Percentiles rank a stretch among this genome's conserved stretches.
Evolutionary conservation across 495 filamentous ascomycete genomes (phyloP).

Genomic region (Tuber microsphaerosporum): DNA sequence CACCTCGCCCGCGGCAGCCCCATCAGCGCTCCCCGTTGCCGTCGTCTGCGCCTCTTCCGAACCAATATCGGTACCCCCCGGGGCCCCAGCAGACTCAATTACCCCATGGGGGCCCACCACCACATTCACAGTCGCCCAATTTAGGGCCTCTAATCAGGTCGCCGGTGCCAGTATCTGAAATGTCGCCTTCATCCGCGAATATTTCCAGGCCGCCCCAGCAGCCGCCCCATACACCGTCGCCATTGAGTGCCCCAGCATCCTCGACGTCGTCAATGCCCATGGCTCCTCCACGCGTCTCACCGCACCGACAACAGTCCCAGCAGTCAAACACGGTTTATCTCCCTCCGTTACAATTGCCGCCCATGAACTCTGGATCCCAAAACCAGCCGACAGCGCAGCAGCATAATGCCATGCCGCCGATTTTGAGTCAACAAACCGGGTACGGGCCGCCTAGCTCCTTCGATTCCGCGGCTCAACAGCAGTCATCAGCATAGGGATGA

Average conservation of each 20-base stretch:
- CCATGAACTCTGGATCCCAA: slow-evolving; percentile 37
- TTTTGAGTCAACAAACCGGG: slow-evolving; percentile 36
- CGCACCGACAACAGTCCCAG: slow-evolving; percentile 31
- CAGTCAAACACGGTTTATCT: slow-evolving; percentile 31
- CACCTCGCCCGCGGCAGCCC: slow-evolving; percentile 20
- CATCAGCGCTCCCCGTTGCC: slow-evolving; percentile 31
- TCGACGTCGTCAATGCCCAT: slow-evolving; percentile 34
- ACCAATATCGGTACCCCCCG: slow-evolving; percentile 23
- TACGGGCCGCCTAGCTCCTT: slow-evolving; percentile 42
- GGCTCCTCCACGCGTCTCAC: slow-evolving; percentile 36
- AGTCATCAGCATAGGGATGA: slow-evolving; percentile 36
- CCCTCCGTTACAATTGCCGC: slow-evolving; percentile 39
- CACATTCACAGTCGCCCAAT: slow-evolving; percentile 28
- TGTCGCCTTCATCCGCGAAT: slow-evolving; percentile 15
- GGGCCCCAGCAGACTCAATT: slow-evolving; percentile 25
- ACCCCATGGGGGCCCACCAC: slow-evolving; percentile 28
- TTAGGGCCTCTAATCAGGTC: slow-evolving; percentile 31
- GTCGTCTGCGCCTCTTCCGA: slow-evolving; percentile 20
- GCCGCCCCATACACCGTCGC: slow-evolving; percentile 28
- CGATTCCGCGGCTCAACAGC: slow-evolving; percentile 41
- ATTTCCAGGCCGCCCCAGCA: slow-evolving; percentile 16
- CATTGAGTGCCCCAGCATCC: slow-evolving; percentile 26
- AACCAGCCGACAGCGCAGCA: slow-evolving; percentile 19
- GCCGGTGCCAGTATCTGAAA: slow-evolving; percentile 20
- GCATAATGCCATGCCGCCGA: slow-evolving; percentile 40